Percentiles rank a stretch among this genome's conserved stretches.
Conservation (phyloP, 2,329 filamentous ascomycete genomes). For the Aspergillus amoenus region DNA sequence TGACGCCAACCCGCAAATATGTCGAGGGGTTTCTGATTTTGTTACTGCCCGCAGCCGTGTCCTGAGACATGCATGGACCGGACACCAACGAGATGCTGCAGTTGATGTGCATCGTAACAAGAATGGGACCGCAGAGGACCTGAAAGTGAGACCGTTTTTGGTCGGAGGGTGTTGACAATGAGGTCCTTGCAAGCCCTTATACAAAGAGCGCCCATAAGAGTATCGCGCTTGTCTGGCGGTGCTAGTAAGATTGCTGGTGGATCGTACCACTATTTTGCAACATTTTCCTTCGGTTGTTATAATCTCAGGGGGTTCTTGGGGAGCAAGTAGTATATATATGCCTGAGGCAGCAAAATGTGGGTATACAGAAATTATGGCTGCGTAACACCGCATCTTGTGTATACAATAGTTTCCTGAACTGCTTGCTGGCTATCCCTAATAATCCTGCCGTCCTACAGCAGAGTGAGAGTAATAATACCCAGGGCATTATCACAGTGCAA, state of each 20-base stretch:
- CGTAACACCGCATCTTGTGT: constrained; percentile 8
- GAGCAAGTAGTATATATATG: not conserved
- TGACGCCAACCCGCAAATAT: not conserved
- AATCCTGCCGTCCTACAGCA: not conserved
- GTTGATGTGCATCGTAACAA: not conserved
- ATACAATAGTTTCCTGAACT: constrained; percentile 4
- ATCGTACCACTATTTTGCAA: too few species aligned
- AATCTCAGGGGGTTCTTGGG: too few species aligned
- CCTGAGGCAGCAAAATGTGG: constrained; percentile 2
- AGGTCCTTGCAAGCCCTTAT: too few species aligned
- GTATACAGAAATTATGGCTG: constrained; percentile 3
- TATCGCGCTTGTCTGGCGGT: too few species aligned
- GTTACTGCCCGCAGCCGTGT: not conserved
- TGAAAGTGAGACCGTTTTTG: not conserved
- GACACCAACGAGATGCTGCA: not conserved
- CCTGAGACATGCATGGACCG: constrained; percentile 1
- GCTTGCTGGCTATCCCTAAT: constrained; percentile 5
- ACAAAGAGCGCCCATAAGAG: too few species aligned
- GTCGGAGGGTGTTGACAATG: not conserved
- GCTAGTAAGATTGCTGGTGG: too few species aligned
- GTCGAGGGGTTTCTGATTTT: not conserved
- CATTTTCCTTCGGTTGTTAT: too few species aligned
- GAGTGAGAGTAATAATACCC: too few species aligned
- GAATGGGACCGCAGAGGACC: not conserved
- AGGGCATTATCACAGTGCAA: too few species aligned